These are phyloP conservation scores for Sarocladium kiliense DNA, from an alignment of 2,329 filamentous ascomycete genomes.

Conservation along the genomic window DNA sequence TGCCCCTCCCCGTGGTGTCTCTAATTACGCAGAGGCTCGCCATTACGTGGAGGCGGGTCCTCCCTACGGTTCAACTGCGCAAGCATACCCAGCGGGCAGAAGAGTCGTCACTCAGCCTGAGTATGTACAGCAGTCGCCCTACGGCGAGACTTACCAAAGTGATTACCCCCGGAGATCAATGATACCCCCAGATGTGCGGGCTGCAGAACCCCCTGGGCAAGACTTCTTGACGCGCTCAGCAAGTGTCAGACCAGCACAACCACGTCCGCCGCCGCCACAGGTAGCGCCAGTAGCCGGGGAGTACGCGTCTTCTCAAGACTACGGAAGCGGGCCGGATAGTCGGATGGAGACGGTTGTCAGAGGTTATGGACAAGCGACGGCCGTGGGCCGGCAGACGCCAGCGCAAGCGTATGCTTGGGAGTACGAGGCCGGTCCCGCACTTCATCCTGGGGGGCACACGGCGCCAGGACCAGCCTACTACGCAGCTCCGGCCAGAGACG, in stretches of 20 bases:
- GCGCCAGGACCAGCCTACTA: constrained; percentile 39
- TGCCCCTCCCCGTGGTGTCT: constrained; percentile 44
- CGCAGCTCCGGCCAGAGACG: constrained; percentile 20
- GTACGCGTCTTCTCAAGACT: background rate
- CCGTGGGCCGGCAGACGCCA: constrained; percentile 22
- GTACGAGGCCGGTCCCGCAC: constrained; percentile 20
- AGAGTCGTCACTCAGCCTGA: constrained; percentile 61
- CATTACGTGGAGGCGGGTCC: constrained; percentile 44
- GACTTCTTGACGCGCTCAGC: constrained; percentile 51
- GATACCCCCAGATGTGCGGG: constrained; percentile 32
- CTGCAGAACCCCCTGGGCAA: constrained; percentile 17
- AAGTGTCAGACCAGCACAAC: constrained; percentile 47
- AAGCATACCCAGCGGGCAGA: constrained; percentile 43
- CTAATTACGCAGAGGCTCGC: constrained; percentile 42
- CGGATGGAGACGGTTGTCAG: background rate
- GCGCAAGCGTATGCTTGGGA: constrained; percentile 27
- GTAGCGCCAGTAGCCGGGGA: constrained; percentile 12
- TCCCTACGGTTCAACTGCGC: constrained; percentile 47
- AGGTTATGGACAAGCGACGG: background rate
- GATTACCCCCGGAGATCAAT: constrained; percentile 52
- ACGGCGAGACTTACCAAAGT: constrained; percentile 49
- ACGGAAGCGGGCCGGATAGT: constrained; percentile 23
- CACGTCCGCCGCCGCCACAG: too few relatives aligned
- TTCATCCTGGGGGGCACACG: constrained; percentile 20
- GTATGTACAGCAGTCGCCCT: constrained; percentile 43